Conservation (phyloP, 2,329 filamentous ascomycete genomes). For the Aureobasidium subglaciale region DNA sequence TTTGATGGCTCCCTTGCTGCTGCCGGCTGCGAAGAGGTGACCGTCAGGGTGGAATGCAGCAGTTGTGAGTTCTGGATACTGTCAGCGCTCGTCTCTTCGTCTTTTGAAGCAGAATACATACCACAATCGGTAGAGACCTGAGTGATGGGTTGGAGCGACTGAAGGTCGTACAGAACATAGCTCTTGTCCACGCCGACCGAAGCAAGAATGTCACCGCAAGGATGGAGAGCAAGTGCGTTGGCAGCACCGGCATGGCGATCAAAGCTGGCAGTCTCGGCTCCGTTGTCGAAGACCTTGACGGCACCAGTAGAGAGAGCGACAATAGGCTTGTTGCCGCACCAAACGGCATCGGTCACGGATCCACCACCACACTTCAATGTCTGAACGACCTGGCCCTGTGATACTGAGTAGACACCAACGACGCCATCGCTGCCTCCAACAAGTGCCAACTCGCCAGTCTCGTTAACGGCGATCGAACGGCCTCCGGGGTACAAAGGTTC, state of each 20-base stretch:
- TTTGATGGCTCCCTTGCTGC: conserved; percentile 71
- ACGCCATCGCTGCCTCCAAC: conserved; percentile 69
- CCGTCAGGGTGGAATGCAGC: conserved; percentile 93
- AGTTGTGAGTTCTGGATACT: conserved; percentile 57
- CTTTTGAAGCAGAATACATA: conserved; percentile 41
- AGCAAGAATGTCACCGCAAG: conserved; percentile 72
- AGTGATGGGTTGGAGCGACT: conserved; percentile 59
- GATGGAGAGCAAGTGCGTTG: conserved; percentile 72
- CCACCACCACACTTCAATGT: conserved; percentile 56
- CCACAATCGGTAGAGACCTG: conserved; percentile 74
- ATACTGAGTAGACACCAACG: conserved; percentile 71
- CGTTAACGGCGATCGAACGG: conserved; percentile 51
- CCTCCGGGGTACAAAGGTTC: conserved; percentile 55
- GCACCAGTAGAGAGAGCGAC: conserved; percentile 68
- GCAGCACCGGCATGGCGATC: conserved; percentile 76
- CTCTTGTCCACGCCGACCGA: conserved; percentile 90
- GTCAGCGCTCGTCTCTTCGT: conserved; percentile 24
- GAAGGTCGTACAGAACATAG: conserved; percentile 80
- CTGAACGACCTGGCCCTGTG: conserved; percentile 66
- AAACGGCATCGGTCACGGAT: conserved; percentile 60
- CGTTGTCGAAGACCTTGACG: conserved; percentile 72
- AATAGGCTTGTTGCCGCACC: conserved; percentile 61
- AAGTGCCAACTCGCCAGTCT: conserved; percentile 58
- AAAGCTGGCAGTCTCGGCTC: conserved; percentile 61
- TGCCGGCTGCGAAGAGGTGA: conserved; percentile 83